phyloP scores from a whole-genome alignment of 805 yeast genomes.

The Grigorovia yakushimaensis region DNA sequence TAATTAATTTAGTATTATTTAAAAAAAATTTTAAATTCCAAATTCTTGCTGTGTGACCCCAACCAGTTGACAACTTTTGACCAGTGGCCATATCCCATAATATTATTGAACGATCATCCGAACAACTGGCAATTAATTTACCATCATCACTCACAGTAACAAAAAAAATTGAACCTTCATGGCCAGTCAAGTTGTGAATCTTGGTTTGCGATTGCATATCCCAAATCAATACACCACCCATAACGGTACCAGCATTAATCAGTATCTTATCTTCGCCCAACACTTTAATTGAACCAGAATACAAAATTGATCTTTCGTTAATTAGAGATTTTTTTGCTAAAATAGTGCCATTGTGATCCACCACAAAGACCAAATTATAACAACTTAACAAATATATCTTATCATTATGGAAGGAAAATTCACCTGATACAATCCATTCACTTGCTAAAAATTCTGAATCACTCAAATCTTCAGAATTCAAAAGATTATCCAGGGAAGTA shows the following conservation, averaged over 20 bases:
- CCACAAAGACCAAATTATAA: conserved; percentile 49
- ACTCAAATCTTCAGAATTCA: conserved; percentile 11
- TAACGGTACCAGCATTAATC: conserved; percentile 87
- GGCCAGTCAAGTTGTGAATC: conserved; percentile 53
- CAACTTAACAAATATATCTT: conserved; percentile 57
- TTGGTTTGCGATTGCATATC: conserved; percentile 36
- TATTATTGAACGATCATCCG: conserved; percentile 86
- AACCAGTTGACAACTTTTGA: conserved; percentile 59
- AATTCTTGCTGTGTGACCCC: conserved; percentile 95
- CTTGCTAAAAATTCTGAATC: conserved; percentile 42
- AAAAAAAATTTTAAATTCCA: conserved; percentile 66
- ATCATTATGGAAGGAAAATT: conserved; percentile 34
- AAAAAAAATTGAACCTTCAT: conserved; percentile 87
- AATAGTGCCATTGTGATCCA: conserved; percentile 19
- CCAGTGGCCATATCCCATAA: conserved; percentile 60
- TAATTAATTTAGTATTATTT: conserved; percentile 35
- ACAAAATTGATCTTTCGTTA: conserved; percentile 71
- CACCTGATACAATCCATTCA: conserved; percentile 74
- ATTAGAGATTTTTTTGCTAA: conserved; percentile 31
- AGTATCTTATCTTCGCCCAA: conserved; percentile 34
- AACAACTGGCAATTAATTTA: conserved; percentile 60
- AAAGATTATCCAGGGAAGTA: conserved; percentile 25
- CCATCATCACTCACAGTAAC: conserved; percentile 54
- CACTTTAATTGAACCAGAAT: conserved; percentile 69
- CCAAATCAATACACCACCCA: conserved; percentile 84